These are phyloP conservation scores for Macroventuria anomochaeta DNA, from an alignment of 2,329 filamentous ascomycete species.

Conservation along the genomic window DNA sequence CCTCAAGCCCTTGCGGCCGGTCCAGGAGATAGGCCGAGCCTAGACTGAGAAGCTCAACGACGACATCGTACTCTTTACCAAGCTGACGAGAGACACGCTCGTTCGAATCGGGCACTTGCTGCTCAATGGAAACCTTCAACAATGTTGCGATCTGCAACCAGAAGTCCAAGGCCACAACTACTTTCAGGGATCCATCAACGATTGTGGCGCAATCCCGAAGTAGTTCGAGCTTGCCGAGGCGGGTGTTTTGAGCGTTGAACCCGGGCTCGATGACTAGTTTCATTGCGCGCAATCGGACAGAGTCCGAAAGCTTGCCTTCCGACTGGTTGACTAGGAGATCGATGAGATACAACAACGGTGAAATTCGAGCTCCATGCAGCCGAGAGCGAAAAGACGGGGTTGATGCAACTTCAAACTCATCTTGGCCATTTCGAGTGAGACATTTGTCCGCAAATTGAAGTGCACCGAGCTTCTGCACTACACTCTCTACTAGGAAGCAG, in stretches of 20 bases:
- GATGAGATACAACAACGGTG: constrained; percentile 71
- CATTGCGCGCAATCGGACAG: constrained; percentile 50
- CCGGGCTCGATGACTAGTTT: constrained; percentile 65
- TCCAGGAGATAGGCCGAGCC: constrained; percentile 54
- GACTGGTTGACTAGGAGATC: constrained; percentile 61
- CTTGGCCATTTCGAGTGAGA: constrained; percentile 60
- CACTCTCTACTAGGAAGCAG: constrained; percentile 58
- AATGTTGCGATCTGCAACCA: constrained; percentile 37
- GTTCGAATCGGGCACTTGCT: constrained; percentile 28
- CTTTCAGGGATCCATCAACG: constrained; percentile 28
- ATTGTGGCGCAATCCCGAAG: constrained; percentile 44
- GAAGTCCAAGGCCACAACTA: constrained; percentile 32
- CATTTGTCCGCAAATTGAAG: constrained; percentile 59
- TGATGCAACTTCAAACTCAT: constrained; percentile 66
- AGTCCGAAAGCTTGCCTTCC: constrained; percentile 46
- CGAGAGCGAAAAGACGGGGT: constrained; percentile 68
- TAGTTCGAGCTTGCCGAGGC: constrained; percentile 47
- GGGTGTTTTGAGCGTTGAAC: constrained; percentile 52
- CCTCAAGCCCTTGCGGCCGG: constrained; percentile 30
- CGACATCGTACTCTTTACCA: constrained; percentile 73
- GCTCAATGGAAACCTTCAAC: constrained; percentile 32
- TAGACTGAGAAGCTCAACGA: constrained; percentile 71
- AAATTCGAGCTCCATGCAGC: constrained; percentile 59
- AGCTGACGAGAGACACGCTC: constrained; percentile 51
- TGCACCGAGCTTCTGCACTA: constrained; percentile 58